A percentile compares a stretch with the other conserved stretches of the same genome.
These are phyloP conservation scores for Boehmeria nivea DNA, from an alignment of 306 rosid species.

Conservation along the genomic window DNA sequence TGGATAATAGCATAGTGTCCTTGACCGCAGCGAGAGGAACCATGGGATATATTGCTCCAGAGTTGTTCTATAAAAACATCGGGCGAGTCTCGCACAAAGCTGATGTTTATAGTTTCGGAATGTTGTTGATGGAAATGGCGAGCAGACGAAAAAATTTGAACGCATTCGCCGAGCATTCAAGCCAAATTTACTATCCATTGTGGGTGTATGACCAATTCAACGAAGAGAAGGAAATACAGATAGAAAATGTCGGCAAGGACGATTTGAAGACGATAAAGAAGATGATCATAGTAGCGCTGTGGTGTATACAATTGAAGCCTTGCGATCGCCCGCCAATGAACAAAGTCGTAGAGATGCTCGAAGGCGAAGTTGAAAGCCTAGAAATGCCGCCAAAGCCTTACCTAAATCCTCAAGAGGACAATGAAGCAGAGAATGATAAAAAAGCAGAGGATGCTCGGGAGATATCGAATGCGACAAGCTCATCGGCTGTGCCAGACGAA, in stretches of 20 bases:
- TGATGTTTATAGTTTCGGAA: slow-evolving; percentile 31
- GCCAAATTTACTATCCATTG: slow-evolving; percentile 17
- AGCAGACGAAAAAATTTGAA: background rate
- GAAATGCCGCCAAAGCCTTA: slow-evolving; percentile 8
- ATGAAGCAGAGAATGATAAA: background rate
- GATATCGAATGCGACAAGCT: background rate
- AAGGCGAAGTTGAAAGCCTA: background rate
- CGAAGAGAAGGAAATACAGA: background rate
- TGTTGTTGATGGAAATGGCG: slow-evolving; percentile 27
- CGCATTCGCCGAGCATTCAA: slow-evolving; percentile 13
- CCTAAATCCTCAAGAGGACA: background rate
- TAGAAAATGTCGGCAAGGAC: slow-evolving; percentile 5
- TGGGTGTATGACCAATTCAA: slow-evolving; percentile 23
- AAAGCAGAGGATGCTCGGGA: background rate
- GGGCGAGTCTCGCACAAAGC: slow-evolving; percentile 17
- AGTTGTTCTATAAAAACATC: slow-evolving; percentile 16
- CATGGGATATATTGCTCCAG: slow-evolving; percentile 6
- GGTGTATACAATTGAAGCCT: slow-evolving; percentile 28
- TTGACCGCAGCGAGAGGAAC: slow-evolving; percentile 7
- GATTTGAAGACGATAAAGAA: slow-evolving; percentile 9
- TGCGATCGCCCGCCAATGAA: slow-evolving; percentile 28
- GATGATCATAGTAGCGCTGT: slow-evolving; percentile 25
- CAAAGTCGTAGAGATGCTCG: slow-evolving; percentile 22
- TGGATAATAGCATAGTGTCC: background rate
- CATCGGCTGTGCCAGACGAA: background rate